Evolutionary conservation across 768 basidiomycete species (phyloP), one percentile per base, ranked within the genome.

Genomic region (Boletus sp.): DNA sequence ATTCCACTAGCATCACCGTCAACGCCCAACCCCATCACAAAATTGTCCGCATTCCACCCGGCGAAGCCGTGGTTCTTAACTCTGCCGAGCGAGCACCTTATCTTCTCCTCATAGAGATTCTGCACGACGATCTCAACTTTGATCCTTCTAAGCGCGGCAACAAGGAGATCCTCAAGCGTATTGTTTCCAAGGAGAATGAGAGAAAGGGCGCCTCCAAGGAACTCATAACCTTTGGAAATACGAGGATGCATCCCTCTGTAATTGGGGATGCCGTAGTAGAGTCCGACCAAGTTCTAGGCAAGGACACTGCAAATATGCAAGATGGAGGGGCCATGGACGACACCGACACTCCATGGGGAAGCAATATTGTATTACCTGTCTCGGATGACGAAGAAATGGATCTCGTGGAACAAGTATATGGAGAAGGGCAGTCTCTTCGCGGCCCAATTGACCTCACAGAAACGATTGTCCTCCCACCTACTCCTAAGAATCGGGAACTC

Each of bases 1-100:
- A 70, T 55, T 63, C 72, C 20, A 70, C 73, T 14, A 66, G 66
- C 9, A 17, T 18, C 32, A n/a, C 47, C 46, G 32, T 72, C 77
- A 47, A 49, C 40, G 77, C 81, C 7, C 77, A 83, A 65, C 84
- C 90, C 6, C 96, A 98, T 70, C 94, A 98, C 70, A 88, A 93
- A 42, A 92, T 99, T 50, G 94, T 98, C 50, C 87, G 97, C 61
- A 96, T 99, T 67, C 95, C 96, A 11, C 96, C 97, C 3, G 93
- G 95, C 14, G 97, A 99, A 76, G 90, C 92, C 55, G 97, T 98
- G 45, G 97, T 98, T 10, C 81, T 99, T 29, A 99, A 99, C 70
- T 98, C 96, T 18, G 97, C 97, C 4, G 95, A 99, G 73, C 83
- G 91, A 36, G 94, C 94, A 0, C 97, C 97, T 5, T 99, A 92